phyloP scores from a whole-genome alignment of 31 red algal species.

The Asparagopsis taxiformis region DNA sequence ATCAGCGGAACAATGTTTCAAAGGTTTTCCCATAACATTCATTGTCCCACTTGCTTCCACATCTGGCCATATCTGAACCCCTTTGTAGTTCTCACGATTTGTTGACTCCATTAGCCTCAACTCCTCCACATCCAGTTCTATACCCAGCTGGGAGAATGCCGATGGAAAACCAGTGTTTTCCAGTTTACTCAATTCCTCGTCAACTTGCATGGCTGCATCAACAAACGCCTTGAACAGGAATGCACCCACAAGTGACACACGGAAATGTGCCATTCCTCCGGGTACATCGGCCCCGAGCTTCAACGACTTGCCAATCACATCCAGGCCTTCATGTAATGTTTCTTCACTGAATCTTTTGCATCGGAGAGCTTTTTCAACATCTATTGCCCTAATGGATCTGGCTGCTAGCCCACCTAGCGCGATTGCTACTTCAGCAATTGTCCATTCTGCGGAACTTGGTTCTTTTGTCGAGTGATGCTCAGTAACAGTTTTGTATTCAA shows the following conservation, averaged over 20 bases:
- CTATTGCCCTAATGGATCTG: constrained; percentile 22
- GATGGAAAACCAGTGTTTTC: background rate
- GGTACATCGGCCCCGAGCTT: constrained; percentile 56
- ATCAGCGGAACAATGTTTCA: constrained; percentile 52
- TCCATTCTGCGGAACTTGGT: background rate
- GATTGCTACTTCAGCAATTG: constrained; percentile 25
- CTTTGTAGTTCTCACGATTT: constrained; percentile 24
- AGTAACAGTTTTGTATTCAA: constrained; percentile 3
- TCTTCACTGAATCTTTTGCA: constrained; percentile 37
- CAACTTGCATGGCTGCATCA: background rate
- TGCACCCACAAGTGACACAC: constrained; percentile 45
- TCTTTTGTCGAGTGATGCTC: background rate
- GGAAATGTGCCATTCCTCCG: constrained; percentile 78
- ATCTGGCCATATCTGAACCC: constrained; percentile 36
- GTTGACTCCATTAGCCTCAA: background rate
- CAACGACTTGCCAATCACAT: constrained; percentile 22
- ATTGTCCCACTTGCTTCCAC: constrained; percentile 3
- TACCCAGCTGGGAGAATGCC: background rate
- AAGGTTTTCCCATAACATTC: constrained; percentile 47
- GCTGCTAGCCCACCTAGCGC: constrained; percentile 72
- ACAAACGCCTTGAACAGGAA: constrained; percentile 79
- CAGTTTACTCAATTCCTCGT: background rate
- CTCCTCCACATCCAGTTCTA: background rate
- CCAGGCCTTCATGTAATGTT: constrained; percentile 30
- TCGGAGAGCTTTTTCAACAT: constrained; percentile 19